Base-by-base conservation (phyloP, 495 filamentous ascomycete genomes). In the Podospora comata region DNA sequence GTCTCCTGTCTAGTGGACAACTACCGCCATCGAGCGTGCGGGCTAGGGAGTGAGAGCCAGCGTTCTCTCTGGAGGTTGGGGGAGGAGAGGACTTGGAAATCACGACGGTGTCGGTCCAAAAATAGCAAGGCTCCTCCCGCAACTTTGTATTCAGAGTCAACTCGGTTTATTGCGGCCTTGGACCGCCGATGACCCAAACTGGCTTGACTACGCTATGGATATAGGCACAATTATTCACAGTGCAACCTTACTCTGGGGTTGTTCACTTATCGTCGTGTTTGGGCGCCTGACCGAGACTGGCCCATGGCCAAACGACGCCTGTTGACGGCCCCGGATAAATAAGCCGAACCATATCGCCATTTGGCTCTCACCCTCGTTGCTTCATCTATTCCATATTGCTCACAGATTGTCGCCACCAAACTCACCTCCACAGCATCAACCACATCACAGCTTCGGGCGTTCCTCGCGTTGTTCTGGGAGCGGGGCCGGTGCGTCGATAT, bases 311-410 rank as follows among this genome's bases (percentile, higher is more conserved):
- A 59, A 68, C 69, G 56, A 64, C 32, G 11, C 53, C 58, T 65
- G 58, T 62, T 39, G 48, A 65, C 66, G 34, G 23, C 53, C 63
- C 74, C 76, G 76, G 76, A 68, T 78, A 78, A 78, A 78, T 76
- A 71, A 68, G 61, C 68, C 70, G 72, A 75, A 60, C 65, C 70
- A 72, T 76, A 71, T 74, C 72, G 58, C 71, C 48, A 54, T 59
- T 56, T 67, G 65, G 71, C 65, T 73, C 63, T 66, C 60, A 20
- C 73, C 65, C 70, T 69, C 70, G 70, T 65, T 55, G 59, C 62
- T 74, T 78, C 76, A 78, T 78, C 71, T 78, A 78, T 74, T 72
- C 65, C 70, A 78, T 78, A 78, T 78, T 78, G 68, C 73, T 39
- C 65, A 65, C 65, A 76, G 63, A 78, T 77, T 78, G 70, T 72